These are phyloP conservation scores for Starmera caribaea DNA, from an alignment of 805 yeast species.

Conservation along the genomic window DNA sequence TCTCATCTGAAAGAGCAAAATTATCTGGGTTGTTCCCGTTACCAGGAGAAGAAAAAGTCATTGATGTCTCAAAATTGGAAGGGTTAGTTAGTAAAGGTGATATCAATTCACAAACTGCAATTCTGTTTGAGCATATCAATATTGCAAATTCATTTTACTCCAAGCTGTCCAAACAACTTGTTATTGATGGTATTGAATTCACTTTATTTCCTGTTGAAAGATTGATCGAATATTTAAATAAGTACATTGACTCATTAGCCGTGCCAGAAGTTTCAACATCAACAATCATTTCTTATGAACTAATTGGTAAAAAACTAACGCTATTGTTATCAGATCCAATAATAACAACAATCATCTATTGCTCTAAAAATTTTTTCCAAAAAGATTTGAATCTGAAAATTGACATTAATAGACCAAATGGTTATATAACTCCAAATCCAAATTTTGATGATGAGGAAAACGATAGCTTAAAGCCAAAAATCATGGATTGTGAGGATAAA, in stretches of 20 bases:
- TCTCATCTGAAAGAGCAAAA: slow-evolving; percentile 70
- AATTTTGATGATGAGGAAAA: slow-evolving; percentile 17
- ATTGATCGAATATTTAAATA: slow-evolving; percentile 35
- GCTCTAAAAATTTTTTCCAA: slow-evolving; percentile 30
- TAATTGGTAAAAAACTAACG: slow-evolving; percentile 26
- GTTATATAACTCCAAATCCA: slow-evolving; percentile 28
- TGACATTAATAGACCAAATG: slow-evolving; percentile 33
- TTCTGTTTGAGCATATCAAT: slow-evolving; percentile 24
- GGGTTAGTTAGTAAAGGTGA: slow-evolving; percentile 22
- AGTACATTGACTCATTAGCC: slow-evolving; percentile 33
- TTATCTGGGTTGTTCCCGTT: slow-evolving; percentile 68
- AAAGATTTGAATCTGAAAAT: slow-evolving; percentile 22
- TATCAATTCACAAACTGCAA: slow-evolving; percentile 19
- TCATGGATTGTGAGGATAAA: slow-evolving; percentile 34
- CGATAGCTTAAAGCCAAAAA: slow-evolving; percentile 12
- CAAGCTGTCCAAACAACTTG: slow-evolving; percentile 17
- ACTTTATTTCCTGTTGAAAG: slow-evolving; percentile 22
- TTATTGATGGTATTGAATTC: slow-evolving; percentile 21
- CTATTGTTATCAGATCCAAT: slow-evolving; percentile 41
- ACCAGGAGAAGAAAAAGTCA: slow-evolving; percentile 47
- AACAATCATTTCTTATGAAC: slow-evolving; percentile 24
- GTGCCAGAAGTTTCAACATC: slow-evolving; percentile 29
- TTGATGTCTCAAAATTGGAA: slow-evolving; percentile 22
- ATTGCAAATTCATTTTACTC: slow-evolving; percentile 18
- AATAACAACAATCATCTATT: slow-evolving; percentile 45